These are phyloP conservation scores for Mucor circinelloides DNA, from an alignment of 371 early-diverging fungal genomes.

Conservation along the genomic window DNA sequence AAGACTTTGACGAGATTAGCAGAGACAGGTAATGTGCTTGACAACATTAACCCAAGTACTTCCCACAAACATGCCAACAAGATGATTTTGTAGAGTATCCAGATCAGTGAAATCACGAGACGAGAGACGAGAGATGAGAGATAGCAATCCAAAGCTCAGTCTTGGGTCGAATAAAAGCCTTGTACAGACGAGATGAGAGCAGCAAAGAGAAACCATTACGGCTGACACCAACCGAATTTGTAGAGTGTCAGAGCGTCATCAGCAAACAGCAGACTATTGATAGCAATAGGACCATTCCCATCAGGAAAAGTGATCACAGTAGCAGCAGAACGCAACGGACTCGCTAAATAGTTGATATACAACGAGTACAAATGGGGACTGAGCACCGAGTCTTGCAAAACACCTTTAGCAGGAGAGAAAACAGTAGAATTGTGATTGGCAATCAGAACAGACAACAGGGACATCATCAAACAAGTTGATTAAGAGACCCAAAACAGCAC, in stretches of 20 bases:
- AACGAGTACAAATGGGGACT: slow-evolving; percentile 24
- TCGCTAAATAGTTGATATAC: slow-evolving; percentile 36
- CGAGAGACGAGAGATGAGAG: neutral
- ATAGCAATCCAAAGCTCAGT: neutral
- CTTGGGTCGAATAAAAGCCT: slow-evolving; percentile 5
- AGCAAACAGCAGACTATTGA: too few relatives aligned
- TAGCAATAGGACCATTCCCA: too few relatives aligned
- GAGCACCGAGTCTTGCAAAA: slow-evolving; percentile 35
- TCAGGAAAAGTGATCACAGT: too few relatives aligned
- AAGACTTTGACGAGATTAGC: too few relatives aligned
- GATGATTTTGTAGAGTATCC: too few relatives aligned
- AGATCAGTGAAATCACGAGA: too few relatives aligned
- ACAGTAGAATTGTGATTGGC: neutral
- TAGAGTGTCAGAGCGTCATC: too few relatives aligned
- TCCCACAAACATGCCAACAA: neutral
- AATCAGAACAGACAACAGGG: slow-evolving; percentile 4
- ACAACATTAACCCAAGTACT: neutral
- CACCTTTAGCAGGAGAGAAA: slow-evolving; percentile 20
- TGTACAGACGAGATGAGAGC: neutral
- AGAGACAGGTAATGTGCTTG: slow-evolving; percentile 5
- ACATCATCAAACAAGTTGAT: slow-evolving; percentile 15
- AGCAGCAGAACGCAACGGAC: slow-evolving; percentile 23
- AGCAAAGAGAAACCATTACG: slow-evolving; percentile 1
- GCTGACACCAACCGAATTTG: neutral
- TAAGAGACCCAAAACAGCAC: slow-evolving; percentile 3